Base-by-base conservation (phyloP, 179 eudicot genomes). In the Heliamphora pulchella region DNA sequence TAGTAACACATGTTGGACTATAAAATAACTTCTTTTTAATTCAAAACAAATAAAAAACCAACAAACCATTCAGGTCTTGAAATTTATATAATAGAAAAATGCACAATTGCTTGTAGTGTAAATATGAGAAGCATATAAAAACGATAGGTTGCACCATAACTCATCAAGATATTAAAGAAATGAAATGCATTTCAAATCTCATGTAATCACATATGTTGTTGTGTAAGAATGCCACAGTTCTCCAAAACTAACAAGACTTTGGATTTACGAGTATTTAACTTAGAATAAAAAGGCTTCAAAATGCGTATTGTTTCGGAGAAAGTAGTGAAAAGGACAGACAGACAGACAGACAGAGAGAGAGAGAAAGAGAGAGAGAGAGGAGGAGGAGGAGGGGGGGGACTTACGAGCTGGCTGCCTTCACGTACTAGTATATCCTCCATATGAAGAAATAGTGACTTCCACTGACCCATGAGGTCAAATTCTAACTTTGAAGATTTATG, bases 321-420 rank as follows among this genome's bases (percentile, higher is more conserved):
- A 59, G 48, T 18, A 8, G 8, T 31, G 22, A 59, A 5, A 20
- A n/a, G 46, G 1, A 6, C n/a, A n/a, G n/a, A n/a, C n/a, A n/a
- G n/a, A n/a, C n/a, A n/a, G n/a, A n/a, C n/a, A n/a, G n/a, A n/a
- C n/a, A n/a, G n/a, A n/a, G n/a, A n/a, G n/a, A n/a, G n/a, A n/a
- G n/a, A n/a, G n/a, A n/a, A n/a, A n/a, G n/a, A n/a, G n/a, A n/a
- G n/a, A n/a, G n/a, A n/a, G n/a, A n/a, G n/a, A n/a, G n/a, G n/a
- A n/a, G n/a, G n/a, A n/a, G n/a, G n/a, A n/a, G n/a, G n/a, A n/a
- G n/a, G 4, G n/a, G n/a, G 54, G 8, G 15, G 18, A 85, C 93
- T 85, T 83, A 93, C 97, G 10, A 93, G 90, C 78, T 92, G 92
- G 85, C 63, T 90, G 84, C 87, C 83, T 87, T 93, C 98, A 55